Conservation (phyloP, 2,329 filamentous ascomycete genomes). For the Talaromyces sp. region DNA sequence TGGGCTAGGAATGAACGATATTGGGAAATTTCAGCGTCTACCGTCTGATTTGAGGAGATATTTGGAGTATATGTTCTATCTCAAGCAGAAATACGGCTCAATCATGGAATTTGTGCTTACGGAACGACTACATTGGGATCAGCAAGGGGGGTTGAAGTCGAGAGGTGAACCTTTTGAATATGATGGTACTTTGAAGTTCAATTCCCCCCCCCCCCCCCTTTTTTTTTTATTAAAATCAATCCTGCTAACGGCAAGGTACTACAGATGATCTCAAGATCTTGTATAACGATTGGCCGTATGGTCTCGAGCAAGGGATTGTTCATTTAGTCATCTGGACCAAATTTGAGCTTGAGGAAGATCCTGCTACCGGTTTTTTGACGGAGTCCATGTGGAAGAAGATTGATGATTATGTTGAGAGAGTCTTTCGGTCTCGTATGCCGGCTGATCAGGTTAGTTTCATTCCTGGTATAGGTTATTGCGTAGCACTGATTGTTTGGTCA, state of each 20-base stretch:
- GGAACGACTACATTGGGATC: slow-evolving; percentile 65
- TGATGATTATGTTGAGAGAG: slow-evolving; percentile 62
- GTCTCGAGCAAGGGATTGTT: slow-evolving; percentile 68
- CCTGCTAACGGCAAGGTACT: slow-evolving; percentile 18
- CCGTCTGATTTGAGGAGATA: slow-evolving; percentile 78
- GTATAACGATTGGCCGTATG: slow-evolving; percentile 93
- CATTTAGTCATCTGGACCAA: slow-evolving; percentile 94
- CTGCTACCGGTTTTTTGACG: slow-evolving; percentile 61
- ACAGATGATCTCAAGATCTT: slow-evolving; percentile 66
- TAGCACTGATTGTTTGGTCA: background rate
- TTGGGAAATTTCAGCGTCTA: slow-evolving; percentile 70
- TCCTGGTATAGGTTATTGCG: background rate
- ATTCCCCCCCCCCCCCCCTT: too few species aligned
- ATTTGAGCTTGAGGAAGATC: slow-evolving; percentile 69
- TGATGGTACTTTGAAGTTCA: slow-evolving; percentile 31
- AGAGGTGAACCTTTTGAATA: slow-evolving; percentile 30
- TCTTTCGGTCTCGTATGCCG: slow-evolving; percentile 52
- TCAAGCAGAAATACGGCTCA: slow-evolving; percentile 65
- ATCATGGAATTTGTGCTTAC: slow-evolving; percentile 71
- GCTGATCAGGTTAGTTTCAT: slow-evolving; percentile 37
- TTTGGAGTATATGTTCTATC: slow-evolving; percentile 59
- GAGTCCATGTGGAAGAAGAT: slow-evolving; percentile 59
- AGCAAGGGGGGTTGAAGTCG: slow-evolving; percentile 33
- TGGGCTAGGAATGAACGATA: slow-evolving; percentile 55
- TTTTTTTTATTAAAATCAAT: background rate